Evolutionary conservation across 305 asterid species (phyloP).

Genomic region (Solanum hybrid): DNA sequence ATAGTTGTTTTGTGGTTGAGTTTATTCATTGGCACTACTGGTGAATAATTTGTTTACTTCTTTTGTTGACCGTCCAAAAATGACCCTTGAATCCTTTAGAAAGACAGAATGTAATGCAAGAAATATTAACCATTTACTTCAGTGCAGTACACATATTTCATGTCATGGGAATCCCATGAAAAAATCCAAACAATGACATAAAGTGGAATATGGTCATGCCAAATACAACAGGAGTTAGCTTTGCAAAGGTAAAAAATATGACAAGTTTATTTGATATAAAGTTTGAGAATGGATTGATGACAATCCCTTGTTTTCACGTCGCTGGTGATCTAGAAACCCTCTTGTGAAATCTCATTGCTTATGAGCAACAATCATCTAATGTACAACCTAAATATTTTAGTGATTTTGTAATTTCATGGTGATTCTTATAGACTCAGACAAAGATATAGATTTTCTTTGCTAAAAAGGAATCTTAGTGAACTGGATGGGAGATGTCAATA

Average conservation of each 20-base stretch:
- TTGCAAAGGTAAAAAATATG: background rate
- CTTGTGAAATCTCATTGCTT: background rate
- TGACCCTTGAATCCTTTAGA: no score
- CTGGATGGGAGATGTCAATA: background rate
- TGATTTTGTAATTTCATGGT: background rate
- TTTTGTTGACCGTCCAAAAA: no score
- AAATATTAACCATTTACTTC: no score
- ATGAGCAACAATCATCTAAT: background rate
- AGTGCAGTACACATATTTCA: background rate
- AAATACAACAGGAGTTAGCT: slow-evolving; percentile 3
- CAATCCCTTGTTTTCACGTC: background rate
- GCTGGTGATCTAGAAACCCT: background rate
- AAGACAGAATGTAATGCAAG: no score
- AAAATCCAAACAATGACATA: no score
- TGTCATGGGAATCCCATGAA: no score
- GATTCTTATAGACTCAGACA: background rate
- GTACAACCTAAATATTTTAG: background rate
- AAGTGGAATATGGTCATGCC: background rate
- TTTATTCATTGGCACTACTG: background rate
- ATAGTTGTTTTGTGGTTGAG: no score
- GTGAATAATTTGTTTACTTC: no score
- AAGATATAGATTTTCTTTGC: background rate
- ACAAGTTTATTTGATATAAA: background rate
- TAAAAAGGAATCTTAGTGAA: background rate
- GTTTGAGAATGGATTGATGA: background rate